Evolutionary conservation across 2,329 filamentous ascomycete species (phyloP).

Genomic region (Paracoccidioides brasiliensis): DNA sequence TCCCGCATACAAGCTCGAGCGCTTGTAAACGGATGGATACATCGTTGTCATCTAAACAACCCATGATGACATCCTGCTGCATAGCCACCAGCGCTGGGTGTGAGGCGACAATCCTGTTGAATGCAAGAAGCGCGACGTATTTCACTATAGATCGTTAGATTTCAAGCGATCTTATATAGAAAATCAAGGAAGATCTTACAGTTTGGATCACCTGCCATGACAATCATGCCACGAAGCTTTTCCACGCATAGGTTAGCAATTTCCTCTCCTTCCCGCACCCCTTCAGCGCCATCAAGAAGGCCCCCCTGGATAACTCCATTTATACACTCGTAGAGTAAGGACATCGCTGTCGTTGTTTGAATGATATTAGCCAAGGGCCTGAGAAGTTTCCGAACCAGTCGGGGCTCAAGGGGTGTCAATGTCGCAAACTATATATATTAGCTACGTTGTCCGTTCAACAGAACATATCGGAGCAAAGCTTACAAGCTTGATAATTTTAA

Average conservation of each 20-base stretch:
- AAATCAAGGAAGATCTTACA: conserved; percentile 41
- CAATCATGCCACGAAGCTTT: conserved; percentile 87
- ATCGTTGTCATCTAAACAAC: conserved; percentile 90
- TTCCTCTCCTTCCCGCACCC: conserved; percentile 71
- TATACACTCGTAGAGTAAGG: conserved; percentile 94
- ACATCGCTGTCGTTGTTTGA: conserved; percentile 91
- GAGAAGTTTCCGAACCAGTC: conserved; percentile 78
- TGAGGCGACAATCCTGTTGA: conserved; percentile 84
- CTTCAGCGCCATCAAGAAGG: conserved; percentile 71
- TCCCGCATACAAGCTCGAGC: conserved; percentile 78
- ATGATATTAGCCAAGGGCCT: conserved; percentile 88
- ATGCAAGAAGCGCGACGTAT: conserved; percentile 89
- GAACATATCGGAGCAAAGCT: conserved; percentile 18
- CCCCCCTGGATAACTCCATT: conserved; percentile 96
- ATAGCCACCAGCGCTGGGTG: conserved; percentile 79
- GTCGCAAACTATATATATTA: conserved; percentile 63
- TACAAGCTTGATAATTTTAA: conserved; percentile 95
- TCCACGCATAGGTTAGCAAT: conserved; percentile 84
- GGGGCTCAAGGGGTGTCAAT: conserved; percentile 79
- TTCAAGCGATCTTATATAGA: conserved; percentile 2
- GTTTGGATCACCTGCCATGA: conserved; percentile 86
- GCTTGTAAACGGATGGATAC: conserved; percentile 92
- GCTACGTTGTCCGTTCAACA: not conserved
- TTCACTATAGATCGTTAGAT: conserved; percentile 50
- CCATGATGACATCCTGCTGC: conserved; percentile 91